phyloP scores from a whole-genome alignment of 2,329 filamentous ascomycete species.

The Colletotrichum sp. region DNA sequence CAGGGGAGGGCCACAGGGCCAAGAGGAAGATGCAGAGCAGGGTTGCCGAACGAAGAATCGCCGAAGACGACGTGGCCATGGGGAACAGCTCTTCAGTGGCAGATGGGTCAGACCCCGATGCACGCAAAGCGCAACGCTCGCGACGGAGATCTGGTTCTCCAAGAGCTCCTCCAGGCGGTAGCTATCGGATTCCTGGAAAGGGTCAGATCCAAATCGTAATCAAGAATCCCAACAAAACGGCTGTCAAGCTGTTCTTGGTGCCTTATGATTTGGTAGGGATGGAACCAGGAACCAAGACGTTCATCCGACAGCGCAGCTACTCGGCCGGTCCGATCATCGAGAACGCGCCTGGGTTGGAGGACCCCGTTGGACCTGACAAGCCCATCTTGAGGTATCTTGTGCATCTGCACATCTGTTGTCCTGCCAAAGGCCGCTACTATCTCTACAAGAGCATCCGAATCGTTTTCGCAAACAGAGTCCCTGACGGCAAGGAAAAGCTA shows the following conservation, averaged over 20 bases:
- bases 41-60: slow-evolving; percentile 38
- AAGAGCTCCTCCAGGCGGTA: slow-evolving; percentile 78
- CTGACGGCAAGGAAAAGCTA: slow-evolving; percentile 92
- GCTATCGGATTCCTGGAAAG: slow-evolving; percentile 91
- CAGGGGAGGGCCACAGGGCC: slow-evolving; percentile 50
- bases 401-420: slow-evolving; percentile 91
- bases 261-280: slow-evolving; percentile 93
- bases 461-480: slow-evolving; percentile 95
- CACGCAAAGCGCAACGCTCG: slow-evolving; percentile 32
- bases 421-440: slow-evolving; percentile 82
- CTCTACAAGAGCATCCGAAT: slow-evolving; percentile 92
- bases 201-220: slow-evolving; percentile 96
- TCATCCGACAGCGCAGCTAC: slow-evolving; percentile 92
- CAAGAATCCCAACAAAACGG: slow-evolving; percentile 98
- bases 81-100: slow-evolving; percentile 7
- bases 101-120: slow-evolving; percentile 33
- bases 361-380: slow-evolving; percentile 46
- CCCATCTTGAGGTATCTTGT: slow-evolving; percentile 88
- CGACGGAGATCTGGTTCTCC: slow-evolving; percentile 44
- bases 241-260: slow-evolving; percentile 92
- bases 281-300: slow-evolving; percentile 93
- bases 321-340: slow-evolving; percentile 86
- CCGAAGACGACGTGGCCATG: slow-evolving; percentile 32
- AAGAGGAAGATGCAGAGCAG: slow-evolving; percentile 55
- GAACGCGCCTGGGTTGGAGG: slow-evolving; percentile 45